A percentile compares a stretch with the other conserved stretches of the same genome.
These are phyloP conservation scores for Jacaranda mimosifolia DNA, from an alignment of 257 asterid genomes.

Conservation along the genomic window DNA sequence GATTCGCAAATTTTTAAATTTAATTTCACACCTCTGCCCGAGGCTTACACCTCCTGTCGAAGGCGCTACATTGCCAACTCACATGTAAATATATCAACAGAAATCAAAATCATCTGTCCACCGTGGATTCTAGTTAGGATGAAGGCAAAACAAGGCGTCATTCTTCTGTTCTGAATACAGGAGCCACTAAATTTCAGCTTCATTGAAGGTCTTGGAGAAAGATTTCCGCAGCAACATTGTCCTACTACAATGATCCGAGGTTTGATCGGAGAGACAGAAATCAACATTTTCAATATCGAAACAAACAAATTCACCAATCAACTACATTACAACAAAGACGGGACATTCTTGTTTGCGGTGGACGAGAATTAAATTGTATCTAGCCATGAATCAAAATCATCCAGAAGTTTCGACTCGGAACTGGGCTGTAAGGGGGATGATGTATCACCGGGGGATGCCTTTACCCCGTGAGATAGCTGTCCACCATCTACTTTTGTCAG, in stretches of 20 bases:
- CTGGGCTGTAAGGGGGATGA: constrained; percentile 34
- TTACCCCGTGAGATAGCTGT: constrained; percentile 31
- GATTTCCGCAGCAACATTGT: background rate
- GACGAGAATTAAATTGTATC: constrained; percentile 58
- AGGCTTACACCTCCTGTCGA: no score
- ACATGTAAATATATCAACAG: no score
- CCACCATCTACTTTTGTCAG: constrained; percentile 23
- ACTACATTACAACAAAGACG: constrained; percentile 19
- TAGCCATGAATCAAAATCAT: constrained; percentile 92
- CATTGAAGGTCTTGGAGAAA: background rate
- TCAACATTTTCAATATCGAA: background rate
- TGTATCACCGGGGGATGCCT: constrained; percentile 24
- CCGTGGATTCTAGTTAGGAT: no score
- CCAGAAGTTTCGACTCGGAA: constrained; percentile 64
- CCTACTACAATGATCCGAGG: background rate
- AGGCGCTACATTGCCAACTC: no score
- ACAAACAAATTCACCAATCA: background rate
- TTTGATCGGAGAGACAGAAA: background rate
- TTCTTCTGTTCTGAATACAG: no score
- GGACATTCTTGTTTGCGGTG: background rate
- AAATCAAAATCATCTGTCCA: no score
- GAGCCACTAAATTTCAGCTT: background rate
- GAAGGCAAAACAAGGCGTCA: no score
- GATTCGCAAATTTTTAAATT: no score
- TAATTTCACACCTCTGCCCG: no score